phyloP scores from a whole-genome alignment of 352 stramenopile genomes.

The Elongisporangium undulatum region DNA sequence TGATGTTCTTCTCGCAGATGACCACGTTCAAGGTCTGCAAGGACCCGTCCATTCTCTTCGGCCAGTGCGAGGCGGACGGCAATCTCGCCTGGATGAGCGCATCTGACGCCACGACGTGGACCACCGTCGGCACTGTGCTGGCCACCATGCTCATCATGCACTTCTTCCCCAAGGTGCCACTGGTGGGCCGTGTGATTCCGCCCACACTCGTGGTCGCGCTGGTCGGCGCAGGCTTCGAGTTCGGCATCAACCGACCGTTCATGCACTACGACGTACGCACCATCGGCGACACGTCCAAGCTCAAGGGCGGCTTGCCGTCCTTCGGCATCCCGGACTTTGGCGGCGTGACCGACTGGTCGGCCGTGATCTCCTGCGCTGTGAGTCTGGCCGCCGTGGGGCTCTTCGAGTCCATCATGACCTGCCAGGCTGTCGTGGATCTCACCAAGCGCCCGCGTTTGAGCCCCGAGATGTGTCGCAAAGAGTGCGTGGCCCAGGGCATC shows the following conservation, averaged over 20 bases:
- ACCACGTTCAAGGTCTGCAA: constrained; percentile 86
- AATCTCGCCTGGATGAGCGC: constrained; percentile 74
- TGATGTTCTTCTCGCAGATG: constrained; percentile 94
- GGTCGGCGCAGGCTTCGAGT: constrained; percentile 82
- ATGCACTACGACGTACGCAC: constrained; percentile 72
- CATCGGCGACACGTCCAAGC: constrained; percentile 67
- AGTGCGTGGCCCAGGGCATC: constrained; percentile 87
- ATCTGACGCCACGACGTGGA: constrained; percentile 45
- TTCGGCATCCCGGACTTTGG: constrained; percentile 45
- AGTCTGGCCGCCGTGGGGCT: constrained; percentile 90
- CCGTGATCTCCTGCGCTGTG: constrained; percentile 82
- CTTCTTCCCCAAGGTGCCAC: constrained; percentile 61
- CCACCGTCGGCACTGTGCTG: constrained; percentile 63
- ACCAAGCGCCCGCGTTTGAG: constrained; percentile 65
- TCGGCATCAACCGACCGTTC: constrained; percentile 76
- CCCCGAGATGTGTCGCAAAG: constrained; percentile 50
- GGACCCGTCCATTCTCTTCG: constrained; percentile 49
- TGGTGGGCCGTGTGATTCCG: constrained; percentile 62
- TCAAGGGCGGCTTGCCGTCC: constrained; percentile 44
- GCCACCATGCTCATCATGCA: constrained; percentile 88
- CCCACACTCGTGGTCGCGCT: constrained; percentile 76
- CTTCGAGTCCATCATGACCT: constrained; percentile 94
- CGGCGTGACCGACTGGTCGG: constrained; percentile 50
- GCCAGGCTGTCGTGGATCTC: constrained; percentile 91
- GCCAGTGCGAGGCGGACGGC: constrained; percentile 64